Base-by-base conservation (phyloP, 495 filamentous ascomycete species). In the Neurospora terricola region DNA sequence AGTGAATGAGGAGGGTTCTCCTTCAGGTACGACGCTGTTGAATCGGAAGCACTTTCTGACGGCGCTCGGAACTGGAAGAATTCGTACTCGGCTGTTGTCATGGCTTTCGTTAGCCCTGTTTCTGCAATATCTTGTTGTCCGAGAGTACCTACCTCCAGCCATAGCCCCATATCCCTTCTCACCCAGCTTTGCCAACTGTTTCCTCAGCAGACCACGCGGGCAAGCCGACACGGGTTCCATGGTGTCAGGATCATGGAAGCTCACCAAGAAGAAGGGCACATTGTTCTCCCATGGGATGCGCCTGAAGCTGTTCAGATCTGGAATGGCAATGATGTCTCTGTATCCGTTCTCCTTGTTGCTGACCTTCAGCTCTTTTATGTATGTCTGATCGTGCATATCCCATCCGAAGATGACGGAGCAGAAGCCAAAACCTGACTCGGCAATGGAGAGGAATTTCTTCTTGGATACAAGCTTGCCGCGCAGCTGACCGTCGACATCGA, bases 361-460 rank as follows among this genome's bases (percentile, higher is more conserved):
- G 79, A 98, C 91, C 76, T 88, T 87, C 69, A 98, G 88, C 82
- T 98, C 94, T 71, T 86, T 84, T 78, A 89, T 90, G 77, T 99
- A 98, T 9, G 93, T 96, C 79, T 87, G 86, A 77, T 99, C 96
- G 82, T 98, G 95, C 93, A 97, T 97, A 76, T 99, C 96, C 95
- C 95, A 98, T 77, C 94, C 96, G 77, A 97, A 98, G 42, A 99
- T 88, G 71, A 98, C 94, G 4, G 92, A 95, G 85, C 96, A 99
- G 86, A 98, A 99, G 23, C 96, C 96, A 77, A 99, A 99, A 68
- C 96, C 96, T 54, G 90, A 87, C 68, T 89, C 80, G 30, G 90
- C 91, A 70, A 99, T 88, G 9, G 92, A 94, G 5, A 98, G 83
- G 83, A 99, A 99, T 83, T 99, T 99, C 80, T 91, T 92, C 85